These are phyloP conservation scores for Phytophthora brassicae DNA, from an alignment of 352 stramenopile species.

Conservation along the genomic window DNA sequence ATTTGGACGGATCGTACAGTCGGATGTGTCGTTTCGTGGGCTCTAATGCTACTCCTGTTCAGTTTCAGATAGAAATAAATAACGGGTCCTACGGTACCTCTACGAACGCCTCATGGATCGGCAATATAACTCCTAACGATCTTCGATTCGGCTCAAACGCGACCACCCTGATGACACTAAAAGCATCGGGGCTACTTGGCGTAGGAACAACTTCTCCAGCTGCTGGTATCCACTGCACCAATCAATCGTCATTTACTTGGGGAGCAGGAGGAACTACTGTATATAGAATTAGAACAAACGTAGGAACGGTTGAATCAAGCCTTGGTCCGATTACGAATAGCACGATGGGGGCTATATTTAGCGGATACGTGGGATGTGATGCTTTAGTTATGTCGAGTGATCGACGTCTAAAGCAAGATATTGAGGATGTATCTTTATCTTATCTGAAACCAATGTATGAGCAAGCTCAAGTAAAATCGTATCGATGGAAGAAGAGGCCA, in stretches of 20 bases:
- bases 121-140: neutral
- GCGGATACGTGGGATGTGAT: neutral
- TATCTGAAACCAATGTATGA: no score
- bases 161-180: neutral
- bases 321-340: neutral
- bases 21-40: neutral
- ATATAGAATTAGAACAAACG: neutral
- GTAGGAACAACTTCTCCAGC: neutral
- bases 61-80: slow-evolving; percentile 1
- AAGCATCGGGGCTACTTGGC: neutral
- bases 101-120: neutral
- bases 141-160: neutral
- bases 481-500: no score
- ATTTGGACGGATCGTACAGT: neutral
- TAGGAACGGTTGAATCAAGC: neutral
- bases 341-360: neutral
- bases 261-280: neutral
- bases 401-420: no score
- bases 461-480: no score
- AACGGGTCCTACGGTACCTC: neutral
- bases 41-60: neutral
- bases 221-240: neutral
- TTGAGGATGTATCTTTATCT: no score
- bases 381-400: neutral
- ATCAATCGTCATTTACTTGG: neutral